These are phyloP conservation scores for Apiospora saccharicola DNA, from an alignment of 2,329 filamentous ascomycete species.

Conservation along the genomic window DNA sequence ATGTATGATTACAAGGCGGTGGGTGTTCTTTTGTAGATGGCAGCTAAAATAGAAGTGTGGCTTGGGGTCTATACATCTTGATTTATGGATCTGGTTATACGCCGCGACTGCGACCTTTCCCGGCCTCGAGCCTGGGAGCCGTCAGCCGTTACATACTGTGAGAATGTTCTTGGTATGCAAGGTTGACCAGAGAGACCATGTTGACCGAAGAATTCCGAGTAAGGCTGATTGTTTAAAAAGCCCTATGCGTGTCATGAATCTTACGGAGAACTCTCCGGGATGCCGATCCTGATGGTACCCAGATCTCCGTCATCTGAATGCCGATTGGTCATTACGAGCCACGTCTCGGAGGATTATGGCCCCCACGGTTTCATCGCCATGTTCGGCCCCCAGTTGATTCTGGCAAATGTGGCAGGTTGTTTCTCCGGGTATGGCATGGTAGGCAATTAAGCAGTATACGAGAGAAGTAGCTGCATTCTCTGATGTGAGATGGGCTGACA, in stretches of 20 bases:
- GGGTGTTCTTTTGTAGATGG: not conserved
- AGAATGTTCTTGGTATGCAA: no score
- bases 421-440: not conserved
- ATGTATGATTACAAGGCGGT: not conserved
- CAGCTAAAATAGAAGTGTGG: not conserved
- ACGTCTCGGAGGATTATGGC: not conserved
- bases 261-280: not conserved
- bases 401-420: not conserved
- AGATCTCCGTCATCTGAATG: not conserved
- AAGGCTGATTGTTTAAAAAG: not conserved
- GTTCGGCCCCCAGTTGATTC: not conserved
- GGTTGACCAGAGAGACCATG: not conserved
- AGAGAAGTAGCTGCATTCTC: not conserved
- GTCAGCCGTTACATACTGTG: no score
- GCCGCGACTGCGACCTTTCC: no score
- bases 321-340: not conserved
- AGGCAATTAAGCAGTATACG: not conserved
- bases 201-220: not conserved
- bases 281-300: not conserved
- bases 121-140: no score
- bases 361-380: not conserved
- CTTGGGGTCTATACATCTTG: not conserved
- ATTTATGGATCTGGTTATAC: not conserved
- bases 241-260: not conserved
- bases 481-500: not conserved